Conservation (phyloP, 768 basidiomycete genomes). For the Tricholomella constricta region DNA sequence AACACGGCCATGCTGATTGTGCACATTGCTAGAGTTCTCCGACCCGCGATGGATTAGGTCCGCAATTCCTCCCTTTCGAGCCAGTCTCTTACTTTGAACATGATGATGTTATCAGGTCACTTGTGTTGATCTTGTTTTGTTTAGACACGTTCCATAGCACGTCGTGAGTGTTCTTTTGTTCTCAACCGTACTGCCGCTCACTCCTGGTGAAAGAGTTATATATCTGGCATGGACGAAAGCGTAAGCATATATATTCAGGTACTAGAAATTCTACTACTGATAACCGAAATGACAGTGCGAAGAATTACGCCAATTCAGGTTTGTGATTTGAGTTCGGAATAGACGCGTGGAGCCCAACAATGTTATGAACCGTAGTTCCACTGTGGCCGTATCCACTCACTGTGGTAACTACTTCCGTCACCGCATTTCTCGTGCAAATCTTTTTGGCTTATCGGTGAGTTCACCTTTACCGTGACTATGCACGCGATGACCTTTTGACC, state of each 20-base stretch:
- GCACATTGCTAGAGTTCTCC: slow-evolving; percentile 9
- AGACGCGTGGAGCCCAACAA: not conserved
- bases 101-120: not conserved
- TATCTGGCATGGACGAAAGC: slow-evolving; percentile 17
- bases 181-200: not conserved
- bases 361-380: not conserved
- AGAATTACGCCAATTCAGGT: slow-evolving; percentile 21
- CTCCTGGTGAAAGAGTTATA: slow-evolving; percentile 6
- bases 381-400: slow-evolving; percentile 17
- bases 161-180: slow-evolving; percentile 3
- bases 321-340: not conserved
- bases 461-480: too few relatives aligned
- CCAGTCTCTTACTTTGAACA: not conserved
- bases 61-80: not conserved
- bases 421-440: slow-evolving; percentile 19
- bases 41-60: slow-evolving; percentile 15
- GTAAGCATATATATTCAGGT: not conserved
- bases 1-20: too few relatives aligned
- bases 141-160: slow-evolving; percentile 14
- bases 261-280: not conserved
- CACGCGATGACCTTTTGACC: too few relatives aligned
- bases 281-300: slow-evolving; percentile 17
- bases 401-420: slow-evolving; percentile 12
- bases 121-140: slow-evolving; percentile 8
- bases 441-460: slow-evolving; percentile 23